Evolutionary conservation across 2,329 filamentous ascomycete species (phyloP), one percentile per base, ranked within the genome.

Genomic region (Cryphonectria radicalis): DNA sequence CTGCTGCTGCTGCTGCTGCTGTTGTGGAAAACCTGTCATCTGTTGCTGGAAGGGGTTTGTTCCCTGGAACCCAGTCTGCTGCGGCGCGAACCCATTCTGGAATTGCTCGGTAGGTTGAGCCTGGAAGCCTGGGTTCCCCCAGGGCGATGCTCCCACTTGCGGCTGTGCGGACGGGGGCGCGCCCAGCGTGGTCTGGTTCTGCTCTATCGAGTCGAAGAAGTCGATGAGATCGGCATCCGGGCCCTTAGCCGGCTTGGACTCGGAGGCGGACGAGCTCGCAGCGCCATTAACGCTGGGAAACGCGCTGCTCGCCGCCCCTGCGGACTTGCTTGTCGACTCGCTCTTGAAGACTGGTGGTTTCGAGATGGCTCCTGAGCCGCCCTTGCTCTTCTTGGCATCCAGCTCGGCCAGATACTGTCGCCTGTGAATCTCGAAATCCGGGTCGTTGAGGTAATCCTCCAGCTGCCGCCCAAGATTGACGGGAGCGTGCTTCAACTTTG

Each of bases 401-500:
- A 95, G 92, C 78, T 97, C 93, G 0, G 93, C 93, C 66, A 98
- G 83, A 78, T 97, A 99, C 79, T 99, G 96, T 76, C 94, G 87
- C 73, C 96, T 89, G 76, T 98, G 96, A 70, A 95, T 88, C 76
- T 99, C 96, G 77, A 99, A 99, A 80, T 99, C 96, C 3, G 94
- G 91, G 77, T 99, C 96, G 74, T 95, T 91, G 63, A 99, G 84
- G 78, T 99, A 98, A 76, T 99, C 96, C 80, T 98, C 94, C 37
- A 99, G 87, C 70, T 97, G 94, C 37, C 91, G 91, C 22, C 93
- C 93, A 67, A 99, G 83, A 78, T 96, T 97, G 1, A 97, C 95
- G 0, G 96, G 97, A 7, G 96, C 96, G 80, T 99, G 96, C 83
- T 98, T 98, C 75, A 99, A 87, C 83, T 97, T 98, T 13, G 96